Evolutionary conservation across 108 stramenopile species (phyloP).

Genomic region (Pseudonitzschia multiseries): DNA sequence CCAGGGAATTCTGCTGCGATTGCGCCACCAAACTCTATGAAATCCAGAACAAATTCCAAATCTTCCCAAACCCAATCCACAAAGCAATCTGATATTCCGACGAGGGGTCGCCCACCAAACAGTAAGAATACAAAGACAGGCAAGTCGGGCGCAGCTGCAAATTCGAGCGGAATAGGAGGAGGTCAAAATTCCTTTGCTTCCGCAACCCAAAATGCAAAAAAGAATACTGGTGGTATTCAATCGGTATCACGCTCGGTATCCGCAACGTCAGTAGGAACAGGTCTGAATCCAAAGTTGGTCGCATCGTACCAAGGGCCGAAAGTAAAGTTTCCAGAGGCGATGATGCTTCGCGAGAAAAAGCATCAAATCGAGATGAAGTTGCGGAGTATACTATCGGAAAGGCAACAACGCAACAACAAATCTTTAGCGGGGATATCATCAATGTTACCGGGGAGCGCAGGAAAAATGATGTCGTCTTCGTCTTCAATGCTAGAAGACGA

Average conservation of each 20-base stretch:
- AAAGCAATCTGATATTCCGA: not conserved
- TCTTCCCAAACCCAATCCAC: not conserved
- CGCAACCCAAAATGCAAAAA: not conserved
- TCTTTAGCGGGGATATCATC: not conserved
- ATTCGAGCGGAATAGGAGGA: too few relatives aligned
- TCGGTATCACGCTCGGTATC: too few relatives aligned
- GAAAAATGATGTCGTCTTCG: not conserved
- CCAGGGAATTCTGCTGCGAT: not conserved
- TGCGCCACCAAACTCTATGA: not conserved
- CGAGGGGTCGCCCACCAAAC: not conserved
- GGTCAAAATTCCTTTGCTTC: not conserved
- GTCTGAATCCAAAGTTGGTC: not conserved
- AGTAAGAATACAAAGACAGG: not conserved
- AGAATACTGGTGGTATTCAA: not conserved
- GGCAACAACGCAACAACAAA: conserved; percentile 9
- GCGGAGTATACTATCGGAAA: not conserved
- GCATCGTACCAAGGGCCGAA: conserved; percentile 16
- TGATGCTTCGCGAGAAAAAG: conserved; percentile 40
- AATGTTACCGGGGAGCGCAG: not conserved
- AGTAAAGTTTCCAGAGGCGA: conserved; percentile 43
- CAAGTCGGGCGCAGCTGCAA: not conserved
- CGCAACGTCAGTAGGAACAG: too few relatives aligned
- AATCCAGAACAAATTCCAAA: not conserved
- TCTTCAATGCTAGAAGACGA: conserved; percentile 1
- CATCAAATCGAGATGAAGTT: conserved; percentile 32